These are phyloP conservation scores for Stephania cephalantha DNA, from an alignment of 164 flowering plant species.

Conservation along the genomic window DNA sequence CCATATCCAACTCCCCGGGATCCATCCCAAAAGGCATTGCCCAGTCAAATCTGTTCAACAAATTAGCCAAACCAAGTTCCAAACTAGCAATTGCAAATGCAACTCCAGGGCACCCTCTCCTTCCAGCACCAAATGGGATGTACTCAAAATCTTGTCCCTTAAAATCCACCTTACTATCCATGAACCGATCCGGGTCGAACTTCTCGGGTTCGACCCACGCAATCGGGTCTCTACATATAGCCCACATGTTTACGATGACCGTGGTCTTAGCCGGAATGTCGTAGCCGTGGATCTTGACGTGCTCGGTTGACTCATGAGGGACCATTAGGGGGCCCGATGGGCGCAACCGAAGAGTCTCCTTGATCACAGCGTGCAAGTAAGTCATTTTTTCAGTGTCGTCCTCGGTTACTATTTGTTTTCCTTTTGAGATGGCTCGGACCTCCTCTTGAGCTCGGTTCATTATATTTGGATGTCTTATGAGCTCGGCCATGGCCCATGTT, in stretches of 20 bases:
- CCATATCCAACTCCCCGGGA: no score
- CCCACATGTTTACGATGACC: slow-evolving; percentile 43
- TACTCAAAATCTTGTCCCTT: no score
- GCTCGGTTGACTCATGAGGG: no score
- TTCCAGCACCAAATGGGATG: slow-evolving; percentile 46
- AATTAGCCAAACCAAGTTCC: slow-evolving; percentile 48
- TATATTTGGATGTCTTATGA: no score
- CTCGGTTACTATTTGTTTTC: no score
- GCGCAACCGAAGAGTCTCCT: no score
- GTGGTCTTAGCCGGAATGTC: slow-evolving; percentile 12
- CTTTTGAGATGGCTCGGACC: no score
- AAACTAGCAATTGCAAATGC: slow-evolving; percentile 26
- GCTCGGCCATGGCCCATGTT: slow-evolving; percentile 15
- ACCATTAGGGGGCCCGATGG: no score
- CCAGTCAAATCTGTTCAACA: slow-evolving; percentile 48
- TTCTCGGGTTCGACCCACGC: slow-evolving; percentile 40
- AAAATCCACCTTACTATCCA: slow-evolving; percentile 15
- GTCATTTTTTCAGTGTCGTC: no score
- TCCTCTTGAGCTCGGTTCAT: no score
- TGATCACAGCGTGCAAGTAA: no score
- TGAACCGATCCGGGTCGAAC: slow-evolving; percentile 48
- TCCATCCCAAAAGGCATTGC: slow-evolving; percentile 31
- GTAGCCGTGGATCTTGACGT: no score
- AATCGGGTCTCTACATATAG: slow-evolving; percentile 42
- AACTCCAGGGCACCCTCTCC: slow-evolving; percentile 45